Evolutionary conservation across 2,329 filamentous ascomycete species (phyloP), one percentile per base, ranked within the genome.

Genomic region (Beauveria scarabaeidicola): DNA sequence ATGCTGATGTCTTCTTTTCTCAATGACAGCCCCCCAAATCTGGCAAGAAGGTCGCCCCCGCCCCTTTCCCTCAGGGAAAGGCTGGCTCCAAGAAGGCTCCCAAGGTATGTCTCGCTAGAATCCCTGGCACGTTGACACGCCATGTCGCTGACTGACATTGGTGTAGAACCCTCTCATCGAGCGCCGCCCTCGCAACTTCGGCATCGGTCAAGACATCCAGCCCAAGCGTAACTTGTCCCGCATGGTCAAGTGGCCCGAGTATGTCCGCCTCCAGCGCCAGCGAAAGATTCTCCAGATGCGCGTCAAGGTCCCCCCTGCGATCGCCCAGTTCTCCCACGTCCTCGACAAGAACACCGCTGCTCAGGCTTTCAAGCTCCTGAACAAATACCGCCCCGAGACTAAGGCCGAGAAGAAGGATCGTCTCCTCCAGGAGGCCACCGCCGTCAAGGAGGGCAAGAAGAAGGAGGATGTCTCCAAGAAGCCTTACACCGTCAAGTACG

Each of bases 391-490:
- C 72, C 94, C 94, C 69, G 94, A 99, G 86, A 95, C 90, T 79
- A 97, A 97, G 88, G 82, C 84, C 71, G 93, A 97, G 88, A 99
- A 99, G 91, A 99, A 97, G 88, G 95, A 99, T 84, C 91, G 94
- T 81, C 85, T 99, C 67, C 86, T 90, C 77, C 91, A 96, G 86
- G 94, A 99, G 86, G 94, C 95, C 67, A 96, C 92, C 71, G 95
- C 94, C 73, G 86, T 99, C 77, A 87, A 91, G 77, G 92, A 97
- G 80, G 94, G 95, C 79, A 97, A 97, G 90, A 99, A 97, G 90
- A 97, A 97, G 90, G 95, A 99, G 86, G 92, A 96, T 73, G 93
- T 96, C 76, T 90, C 86, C 89, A 97, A 97, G 91, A 99, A 99
- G 90, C 94, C 94, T 73, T 99, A 97, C 81, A 82, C 89, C 68